Conservation (phyloP, 805 yeast species). For the Metschnikowia similis region DNA sequence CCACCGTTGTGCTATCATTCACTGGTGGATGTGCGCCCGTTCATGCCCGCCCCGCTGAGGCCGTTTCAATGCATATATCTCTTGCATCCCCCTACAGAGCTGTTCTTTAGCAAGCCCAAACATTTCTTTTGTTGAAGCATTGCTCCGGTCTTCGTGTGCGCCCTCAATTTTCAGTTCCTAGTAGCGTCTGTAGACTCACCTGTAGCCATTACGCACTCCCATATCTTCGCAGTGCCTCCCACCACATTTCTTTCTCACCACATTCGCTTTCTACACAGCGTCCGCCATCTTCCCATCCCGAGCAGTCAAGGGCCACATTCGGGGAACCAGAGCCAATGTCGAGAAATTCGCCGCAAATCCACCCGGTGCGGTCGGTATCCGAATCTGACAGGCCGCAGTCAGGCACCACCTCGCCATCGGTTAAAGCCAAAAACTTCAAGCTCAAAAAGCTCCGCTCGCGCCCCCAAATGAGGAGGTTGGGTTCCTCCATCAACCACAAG, state of each 20-base stretch:
- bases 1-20: too few relatives aligned
- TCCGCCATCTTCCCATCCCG: background rate
- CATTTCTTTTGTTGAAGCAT: background rate
- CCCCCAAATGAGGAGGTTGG: constrained; percentile 30
- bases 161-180: too few relatives aligned
- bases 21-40: too few relatives aligned
- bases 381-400: constrained; percentile 8
- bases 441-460: constrained; percentile 21
- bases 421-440: constrained; percentile 10
- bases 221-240: background rate
- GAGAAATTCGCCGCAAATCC: constrained; percentile 10
- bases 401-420: constrained; percentile 10
- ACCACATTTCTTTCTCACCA: background rate
- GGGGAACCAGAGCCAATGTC: background rate
- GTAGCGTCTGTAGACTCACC: background rate
- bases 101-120: too few relatives aligned
- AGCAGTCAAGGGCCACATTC: background rate
- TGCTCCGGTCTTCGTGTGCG: too few relatives aligned
- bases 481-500: constrained; percentile 21
- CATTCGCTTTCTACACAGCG: background rate
- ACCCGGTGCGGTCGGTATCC: constrained; percentile 11
- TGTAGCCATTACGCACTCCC: background rate
- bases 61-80: too few relatives aligned
- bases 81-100: too few relatives aligned
- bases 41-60: too few relatives aligned